Evolutionary conservation across 225 moss, liverwort and hornwort species (phyloP).

Genomic region (Sphagnum tenellum): DNA sequence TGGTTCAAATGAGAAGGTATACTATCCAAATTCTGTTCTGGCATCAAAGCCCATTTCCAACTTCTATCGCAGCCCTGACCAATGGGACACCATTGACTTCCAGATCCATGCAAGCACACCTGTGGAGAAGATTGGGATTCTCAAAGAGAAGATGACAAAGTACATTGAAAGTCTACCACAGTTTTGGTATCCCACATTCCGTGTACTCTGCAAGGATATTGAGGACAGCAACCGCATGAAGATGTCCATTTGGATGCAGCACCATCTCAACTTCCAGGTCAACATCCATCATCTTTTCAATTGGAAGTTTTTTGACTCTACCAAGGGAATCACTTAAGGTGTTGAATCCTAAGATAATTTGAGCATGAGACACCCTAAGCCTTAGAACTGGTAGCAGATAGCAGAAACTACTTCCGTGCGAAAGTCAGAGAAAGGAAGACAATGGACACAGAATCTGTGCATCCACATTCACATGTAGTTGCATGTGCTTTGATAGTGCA

Average conservation of each 20-base stretch:
- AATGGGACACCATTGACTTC: slow-evolving; percentile 97
- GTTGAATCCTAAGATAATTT: no score
- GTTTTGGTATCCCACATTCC: slow-evolving; percentile 94
- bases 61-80: slow-evolving; percentile 91
- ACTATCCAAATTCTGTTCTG: slow-evolving; percentile 89
- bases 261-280: slow-evolving; percentile 97
- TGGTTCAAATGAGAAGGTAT: slow-evolving; percentile 94
- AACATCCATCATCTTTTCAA: no score
- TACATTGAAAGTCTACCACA: slow-evolving; percentile 94
- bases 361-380: no score
- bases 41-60: slow-evolving; percentile 93
- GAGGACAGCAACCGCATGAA: slow-evolving; percentile 95
- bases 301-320: no score
- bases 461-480: no score
- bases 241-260: slow-evolving; percentile 98
- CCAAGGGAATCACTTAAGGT: no score
- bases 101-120: slow-evolving; percentile 89
- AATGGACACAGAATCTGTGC: no score
- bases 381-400: no score
- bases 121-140: slow-evolving; percentile 66
- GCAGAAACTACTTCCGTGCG: no score
- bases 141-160: slow-evolving; percentile 77
- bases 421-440: no score
- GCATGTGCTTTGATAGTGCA: slow-evolving; percentile 9
- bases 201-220: slow-evolving; percentile 96